A percentile compares a stretch with the other conserved stretches of the same genome.
phyloP scores from a whole-genome alignment of 2,329 filamentous ascomycete genomes.

The Epichloe bromicola region DNA sequence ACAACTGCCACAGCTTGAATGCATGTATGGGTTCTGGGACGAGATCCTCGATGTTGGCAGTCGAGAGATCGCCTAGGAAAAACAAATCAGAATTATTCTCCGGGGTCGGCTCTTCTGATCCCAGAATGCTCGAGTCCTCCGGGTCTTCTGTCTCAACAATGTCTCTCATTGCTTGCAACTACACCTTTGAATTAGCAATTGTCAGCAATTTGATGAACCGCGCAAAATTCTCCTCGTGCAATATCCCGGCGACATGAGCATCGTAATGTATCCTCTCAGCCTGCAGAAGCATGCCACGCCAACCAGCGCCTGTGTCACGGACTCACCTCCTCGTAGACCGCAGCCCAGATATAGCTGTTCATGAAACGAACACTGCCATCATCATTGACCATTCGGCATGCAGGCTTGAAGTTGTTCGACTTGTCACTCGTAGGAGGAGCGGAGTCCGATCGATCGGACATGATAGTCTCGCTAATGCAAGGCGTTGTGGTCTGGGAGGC shows the following conservation, averaged over 20 bases:
- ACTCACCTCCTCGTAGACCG: slow-evolving; percentile 43
- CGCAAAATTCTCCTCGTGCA: not conserved
- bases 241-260: not conserved
- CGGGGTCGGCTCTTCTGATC: slow-evolving; percentile 35
- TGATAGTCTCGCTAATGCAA: slow-evolving; percentile 7
- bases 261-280: not conserved
- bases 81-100: slow-evolving; percentile 40
- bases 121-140: slow-evolving; percentile 35
- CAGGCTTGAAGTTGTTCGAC: slow-evolving; percentile 27
- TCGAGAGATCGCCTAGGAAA: slow-evolving; percentile 27
- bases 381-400: slow-evolving; percentile 42
- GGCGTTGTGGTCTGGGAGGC: slow-evolving; percentile 7
- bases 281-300: not conserved
- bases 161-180: slow-evolving; percentile 46
- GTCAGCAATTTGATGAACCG: not conserved
- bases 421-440: slow-evolving; percentile 17
- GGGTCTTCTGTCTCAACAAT: slow-evolving; percentile 38
- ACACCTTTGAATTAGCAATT: slow-evolving; percentile 8
- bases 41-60: slow-evolving; percentile 32
- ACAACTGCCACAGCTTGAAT: slow-evolving; percentile 62
- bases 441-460: slow-evolving; percentile 14
- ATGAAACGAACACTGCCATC: slow-evolving; percentile 43
- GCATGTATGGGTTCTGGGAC: slow-evolving; percentile 55
- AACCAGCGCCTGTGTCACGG: not conserved
- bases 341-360: slow-evolving; percentile 41